phyloP scores from a whole-genome alignment of 495 filamentous ascomycete species.

The Penicillium crystallinum region DNA sequence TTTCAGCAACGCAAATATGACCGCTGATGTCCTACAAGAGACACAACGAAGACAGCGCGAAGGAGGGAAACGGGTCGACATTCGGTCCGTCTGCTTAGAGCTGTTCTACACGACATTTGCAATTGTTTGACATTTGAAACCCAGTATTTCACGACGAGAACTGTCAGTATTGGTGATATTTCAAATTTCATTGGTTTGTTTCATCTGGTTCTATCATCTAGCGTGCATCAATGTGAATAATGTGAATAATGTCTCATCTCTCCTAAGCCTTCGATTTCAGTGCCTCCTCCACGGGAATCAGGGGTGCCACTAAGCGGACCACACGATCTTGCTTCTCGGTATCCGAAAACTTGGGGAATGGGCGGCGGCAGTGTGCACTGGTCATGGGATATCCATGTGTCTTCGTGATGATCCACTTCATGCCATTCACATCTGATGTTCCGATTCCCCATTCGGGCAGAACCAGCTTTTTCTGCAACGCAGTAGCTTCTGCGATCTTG shows the following conservation, averaged over 20 bases:
- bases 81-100: conserved; percentile 32
- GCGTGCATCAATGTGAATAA: background rate
- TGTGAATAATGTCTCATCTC: background rate
- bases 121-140: conserved; percentile 23
- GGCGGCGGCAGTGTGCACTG: conserved; percentile 34
- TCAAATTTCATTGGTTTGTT: background rate
- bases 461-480: conserved; percentile 31
- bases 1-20: conserved; percentile 35
- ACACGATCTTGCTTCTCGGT: conserved; percentile 22
- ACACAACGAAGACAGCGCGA: conserved; percentile 37
- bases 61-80: conserved; percentile 34
- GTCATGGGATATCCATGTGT: conserved; percentile 31
- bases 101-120: conserved; percentile 32
- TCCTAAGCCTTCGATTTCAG: conserved; percentile 1
- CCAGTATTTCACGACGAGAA: background rate
- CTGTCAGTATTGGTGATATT: background rate
- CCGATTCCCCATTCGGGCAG: conserved; percentile 37
- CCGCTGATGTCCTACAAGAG: conserved; percentile 35
- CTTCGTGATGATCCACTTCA: conserved; percentile 38
- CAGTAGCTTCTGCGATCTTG: conserved; percentile 30
- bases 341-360: conserved; percentile 33
- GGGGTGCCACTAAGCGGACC: background rate
- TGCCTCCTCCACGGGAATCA: background rate
- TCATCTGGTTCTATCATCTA: background rate
- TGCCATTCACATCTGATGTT: conserved; percentile 39